phyloP scores from a whole-genome alignment of 768 basidiomycete species.

The Coprinopsis sp. region DNA sequence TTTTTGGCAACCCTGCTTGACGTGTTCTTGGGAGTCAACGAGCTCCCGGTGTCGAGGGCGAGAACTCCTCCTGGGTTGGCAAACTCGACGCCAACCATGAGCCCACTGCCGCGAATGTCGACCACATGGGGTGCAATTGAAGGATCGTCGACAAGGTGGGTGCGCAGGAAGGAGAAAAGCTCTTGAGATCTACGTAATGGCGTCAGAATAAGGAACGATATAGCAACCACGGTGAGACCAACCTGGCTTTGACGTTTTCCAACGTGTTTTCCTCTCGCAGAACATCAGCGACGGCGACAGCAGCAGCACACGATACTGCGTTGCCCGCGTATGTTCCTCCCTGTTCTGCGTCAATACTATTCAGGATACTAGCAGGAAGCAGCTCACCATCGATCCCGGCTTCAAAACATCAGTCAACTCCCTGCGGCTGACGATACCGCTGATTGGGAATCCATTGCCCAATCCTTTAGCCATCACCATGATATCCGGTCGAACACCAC shows the following conservation, averaged over 20 bases:
- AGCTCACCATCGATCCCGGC: conserved; percentile 72
- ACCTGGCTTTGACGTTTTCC: conserved; percentile 74
- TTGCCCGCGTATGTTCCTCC: conserved; percentile 93
- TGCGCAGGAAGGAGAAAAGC: conserved; percentile 57
- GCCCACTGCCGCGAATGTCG: conserved; percentile 83
- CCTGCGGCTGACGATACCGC: conserved; percentile 75
- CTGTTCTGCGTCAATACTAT: conserved; percentile 25
- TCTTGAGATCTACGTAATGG: conserved; percentile 58
- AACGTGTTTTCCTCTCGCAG: conserved; percentile 80
- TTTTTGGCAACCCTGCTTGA: conserved; percentile 68
- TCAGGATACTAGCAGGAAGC: not conserved
- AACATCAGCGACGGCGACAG: conserved; percentile 71
- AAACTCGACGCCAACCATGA: conserved; percentile 88
- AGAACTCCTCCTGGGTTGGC: conserved; percentile 57
- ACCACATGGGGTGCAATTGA: conserved; percentile 55
- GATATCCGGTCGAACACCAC: conserved; percentile 83
- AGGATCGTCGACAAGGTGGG: conserved; percentile 51
- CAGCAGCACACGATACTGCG: conserved; percentile 89
- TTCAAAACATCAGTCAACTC: conserved; percentile 75
- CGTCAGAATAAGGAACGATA: not conserved
- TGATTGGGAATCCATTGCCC: conserved; percentile 92
- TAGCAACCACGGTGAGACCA: conserved; percentile 8
- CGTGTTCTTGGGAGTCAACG: conserved; percentile 39
- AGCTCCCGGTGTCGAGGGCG: conserved; percentile 26
- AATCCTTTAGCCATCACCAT: conserved; percentile 88